Evolutionary conservation across 495 filamentous ascomycete genomes (phyloP).

Genomic region (Penicillium bialowiezense): DNA sequence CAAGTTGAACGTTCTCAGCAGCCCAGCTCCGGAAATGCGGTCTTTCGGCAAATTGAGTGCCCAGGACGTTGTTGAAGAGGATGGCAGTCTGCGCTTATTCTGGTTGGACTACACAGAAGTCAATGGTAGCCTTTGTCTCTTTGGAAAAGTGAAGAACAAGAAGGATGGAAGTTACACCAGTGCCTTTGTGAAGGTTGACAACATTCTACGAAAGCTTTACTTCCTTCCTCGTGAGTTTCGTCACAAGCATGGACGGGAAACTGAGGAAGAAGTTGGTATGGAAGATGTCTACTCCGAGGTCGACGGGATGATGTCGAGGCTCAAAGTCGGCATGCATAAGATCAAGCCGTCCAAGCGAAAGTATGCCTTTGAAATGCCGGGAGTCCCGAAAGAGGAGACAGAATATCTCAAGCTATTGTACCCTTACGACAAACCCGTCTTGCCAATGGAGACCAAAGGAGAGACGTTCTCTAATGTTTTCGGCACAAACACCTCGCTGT

Average conservation of each 20-base stretch:
- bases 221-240: slow-evolving; percentile 81
- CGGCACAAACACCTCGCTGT: slow-evolving; percentile 87
- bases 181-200: slow-evolving; percentile 95
- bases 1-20: slow-evolving; percentile 81
- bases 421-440: slow-evolving; percentile 73
- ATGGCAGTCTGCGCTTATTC: slow-evolving; percentile 90
- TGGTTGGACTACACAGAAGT: slow-evolving; percentile 97
- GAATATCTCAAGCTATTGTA: slow-evolving; percentile 94
- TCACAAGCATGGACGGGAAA: slow-evolving; percentile 61
- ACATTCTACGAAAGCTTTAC: slow-evolving; percentile 86
- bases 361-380: slow-evolving; percentile 91
- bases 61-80: slow-evolving; percentile 79
- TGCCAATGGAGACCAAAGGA: slow-evolving; percentile 69
- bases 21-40: slow-evolving; percentile 59
- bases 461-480: slow-evolving; percentile 95
- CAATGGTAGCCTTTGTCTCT: slow-evolving; percentile 87
- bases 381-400: slow-evolving; percentile 82
- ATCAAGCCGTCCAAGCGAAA: slow-evolving; percentile 87
- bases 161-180: slow-evolving; percentile 74
- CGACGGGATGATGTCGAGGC: slow-evolving; percentile 75
- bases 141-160: slow-evolving; percentile 95
- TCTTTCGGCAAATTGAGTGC: slow-evolving; percentile 75
- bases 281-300: slow-evolving; percentile 87
- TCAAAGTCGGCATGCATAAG: slow-evolving; percentile 84
- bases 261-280: slow-evolving; percentile 81